Percentiles rank a stretch among this genome's conserved stretches.
Conservation (phyloP, 2,329 filamentous ascomycete genomes). For the Fusarium xylarioides region DNA sequence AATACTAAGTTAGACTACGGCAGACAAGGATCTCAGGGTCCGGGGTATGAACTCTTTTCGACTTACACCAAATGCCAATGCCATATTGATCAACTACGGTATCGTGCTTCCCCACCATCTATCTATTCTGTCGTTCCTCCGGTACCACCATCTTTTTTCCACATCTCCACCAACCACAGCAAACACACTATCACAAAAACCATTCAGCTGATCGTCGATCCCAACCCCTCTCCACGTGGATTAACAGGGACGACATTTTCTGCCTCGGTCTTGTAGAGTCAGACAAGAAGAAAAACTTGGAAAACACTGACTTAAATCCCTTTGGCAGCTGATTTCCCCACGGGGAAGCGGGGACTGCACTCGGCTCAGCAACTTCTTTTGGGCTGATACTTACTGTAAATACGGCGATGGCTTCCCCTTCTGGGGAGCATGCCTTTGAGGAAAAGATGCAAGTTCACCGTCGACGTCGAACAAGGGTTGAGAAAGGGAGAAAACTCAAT, state of each 20-base stretch:
- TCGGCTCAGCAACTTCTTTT: constrained; percentile 30
- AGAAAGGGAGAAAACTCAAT: neutral
- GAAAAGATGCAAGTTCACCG: neutral
- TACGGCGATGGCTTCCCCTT: constrained; percentile 39
- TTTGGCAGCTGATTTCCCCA: constrained; percentile 12
- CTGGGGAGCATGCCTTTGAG: constrained; percentile 21
- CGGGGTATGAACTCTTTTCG: neutral
- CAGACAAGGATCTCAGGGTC: constrained; percentile 6
- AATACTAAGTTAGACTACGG: neutral
- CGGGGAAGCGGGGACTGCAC: constrained; percentile 28
- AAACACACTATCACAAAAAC: neutral
- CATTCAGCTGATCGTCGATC: constrained; percentile 34
- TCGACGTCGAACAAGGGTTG: constrained; percentile 12
- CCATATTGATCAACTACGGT: neutral
- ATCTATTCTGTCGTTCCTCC: neutral
- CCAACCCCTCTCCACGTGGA: constrained; percentile 14
- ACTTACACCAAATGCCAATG: neutral
- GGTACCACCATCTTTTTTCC: neutral
- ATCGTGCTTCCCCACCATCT: constrained; percentile 12
- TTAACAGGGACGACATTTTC: neutral
- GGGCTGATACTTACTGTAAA: constrained; percentile 8
- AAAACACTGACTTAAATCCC: neutral
- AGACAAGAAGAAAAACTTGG: neutral
- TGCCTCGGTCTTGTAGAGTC: constrained; percentile 22
- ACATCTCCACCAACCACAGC: constrained; percentile 29